phyloP scores from a whole-genome alignment of 140 eudicot genomes.

The Bidens hawaiensis region DNA sequence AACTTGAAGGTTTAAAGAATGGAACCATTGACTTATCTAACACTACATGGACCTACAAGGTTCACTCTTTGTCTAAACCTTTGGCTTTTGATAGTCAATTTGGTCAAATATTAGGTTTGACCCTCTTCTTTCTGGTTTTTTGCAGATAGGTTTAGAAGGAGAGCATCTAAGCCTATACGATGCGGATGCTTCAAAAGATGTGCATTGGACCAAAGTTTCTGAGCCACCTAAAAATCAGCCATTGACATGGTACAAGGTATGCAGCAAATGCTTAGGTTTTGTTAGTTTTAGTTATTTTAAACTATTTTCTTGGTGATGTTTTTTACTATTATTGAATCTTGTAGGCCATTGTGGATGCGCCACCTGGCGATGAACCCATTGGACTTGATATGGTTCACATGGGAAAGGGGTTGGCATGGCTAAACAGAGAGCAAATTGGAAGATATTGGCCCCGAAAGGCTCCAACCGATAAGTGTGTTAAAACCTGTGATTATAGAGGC shows the following conservation, averaged over 20 bases:
- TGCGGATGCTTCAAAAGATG: slow-evolving; percentile 39
- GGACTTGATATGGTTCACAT: slow-evolving; percentile 96
- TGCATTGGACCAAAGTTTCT: slow-evolving; percentile 56
- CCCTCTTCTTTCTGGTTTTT: slow-evolving; percentile 12
- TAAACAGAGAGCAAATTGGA: slow-evolving; percentile 91
- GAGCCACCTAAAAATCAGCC: slow-evolving; percentile 81
- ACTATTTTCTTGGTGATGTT: slow-evolving; percentile 4
- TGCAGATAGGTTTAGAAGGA: slow-evolving; percentile 83
- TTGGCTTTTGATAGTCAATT: slow-evolving; percentile 20
- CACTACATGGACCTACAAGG: slow-evolving; percentile 76
- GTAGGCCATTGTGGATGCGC: slow-evolving; percentile 77
- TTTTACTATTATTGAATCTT: slow-evolving; percentile 10
- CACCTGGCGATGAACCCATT: slow-evolving; percentile 81
- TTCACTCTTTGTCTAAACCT: slow-evolving; percentile 21
- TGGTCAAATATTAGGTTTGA: background rate
- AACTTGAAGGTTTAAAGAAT: slow-evolving; percentile 50
- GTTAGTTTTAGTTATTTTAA: slow-evolving; percentile 9
- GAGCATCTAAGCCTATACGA: slow-evolving; percentile 62
- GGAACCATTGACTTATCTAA: slow-evolving; percentile 63
- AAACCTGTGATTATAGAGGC: slow-evolving; percentile 83
- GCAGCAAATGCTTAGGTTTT: background rate
- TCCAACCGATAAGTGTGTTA: slow-evolving; percentile 70
- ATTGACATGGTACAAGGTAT: slow-evolving; percentile 99
- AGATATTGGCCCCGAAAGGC: slow-evolving; percentile 93
- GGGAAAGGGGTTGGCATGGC: slow-evolving; percentile 99